Percentiles rank a stretch among this genome's conserved stretches.
phyloP scores from a whole-genome alignment of 306 rosid genomes.

The Corylus avellana region DNA sequence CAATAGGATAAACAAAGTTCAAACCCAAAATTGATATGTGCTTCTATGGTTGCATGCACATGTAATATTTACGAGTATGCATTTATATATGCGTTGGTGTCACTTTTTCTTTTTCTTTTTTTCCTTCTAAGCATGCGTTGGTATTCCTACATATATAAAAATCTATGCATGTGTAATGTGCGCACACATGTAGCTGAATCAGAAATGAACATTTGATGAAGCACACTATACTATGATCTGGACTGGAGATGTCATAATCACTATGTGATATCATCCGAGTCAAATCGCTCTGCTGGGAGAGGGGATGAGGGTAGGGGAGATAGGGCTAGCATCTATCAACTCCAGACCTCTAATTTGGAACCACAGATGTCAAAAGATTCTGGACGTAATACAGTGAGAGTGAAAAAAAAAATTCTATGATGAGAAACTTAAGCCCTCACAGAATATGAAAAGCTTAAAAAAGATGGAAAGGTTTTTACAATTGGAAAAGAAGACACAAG shows the following conservation, averaged over 20 bases:
- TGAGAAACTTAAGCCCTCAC: neutral
- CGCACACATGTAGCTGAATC: neutral
- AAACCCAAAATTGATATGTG: neutral
- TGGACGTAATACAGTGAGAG: neutral
- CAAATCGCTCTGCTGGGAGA: too few species aligned
- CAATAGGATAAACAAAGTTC: neutral
- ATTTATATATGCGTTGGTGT: neutral
- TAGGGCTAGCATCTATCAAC: neutral
- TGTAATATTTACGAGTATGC: neutral
- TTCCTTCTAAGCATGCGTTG: too few species aligned
- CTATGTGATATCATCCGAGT: too few species aligned
- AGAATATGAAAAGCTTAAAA: neutral
- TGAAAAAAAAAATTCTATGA: neutral
- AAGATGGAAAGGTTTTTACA: neutral
- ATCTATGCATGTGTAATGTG: neutral
- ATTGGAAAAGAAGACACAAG: neutral
- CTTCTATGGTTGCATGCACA: neutral
- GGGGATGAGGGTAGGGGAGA: neutral
- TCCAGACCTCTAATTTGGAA: constrained; percentile 4
- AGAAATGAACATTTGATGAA: neutral
- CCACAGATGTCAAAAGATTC: neutral
- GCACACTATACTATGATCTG: neutral
- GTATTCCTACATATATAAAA: neutral
- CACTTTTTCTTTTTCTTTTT: too few species aligned
- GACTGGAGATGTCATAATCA: neutral